These are phyloP conservation scores for Schwanniomyces occidentalis DNA, from an alignment of 805 yeast species.

Conservation along the genomic window DNA sequence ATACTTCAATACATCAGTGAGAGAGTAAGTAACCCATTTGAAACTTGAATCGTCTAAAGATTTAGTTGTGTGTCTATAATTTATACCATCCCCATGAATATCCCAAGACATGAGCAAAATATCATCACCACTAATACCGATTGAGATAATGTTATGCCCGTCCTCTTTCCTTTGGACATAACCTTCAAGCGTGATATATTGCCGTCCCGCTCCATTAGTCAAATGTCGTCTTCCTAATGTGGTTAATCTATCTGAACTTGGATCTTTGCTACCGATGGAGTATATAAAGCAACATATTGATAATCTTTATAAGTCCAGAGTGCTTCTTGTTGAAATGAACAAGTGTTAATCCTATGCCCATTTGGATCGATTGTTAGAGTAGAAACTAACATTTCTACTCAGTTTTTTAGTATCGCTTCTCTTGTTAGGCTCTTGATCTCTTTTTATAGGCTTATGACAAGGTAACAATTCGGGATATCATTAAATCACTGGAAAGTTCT, in stretches of 20 bases:
- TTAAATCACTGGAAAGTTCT: too few species aligned
- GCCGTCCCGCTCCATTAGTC: conserved; percentile 8
- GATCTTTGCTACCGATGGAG: conserved; percentile 6
- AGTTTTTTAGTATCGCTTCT: too few species aligned
- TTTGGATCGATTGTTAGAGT: conserved; percentile 10
- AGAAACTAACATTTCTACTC: too few species aligned
- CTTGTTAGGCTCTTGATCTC: too few species aligned
- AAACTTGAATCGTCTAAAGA: conserved; percentile 5
- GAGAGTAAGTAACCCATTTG: conserved; percentile 5
- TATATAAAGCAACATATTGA: conserved; percentile 12
- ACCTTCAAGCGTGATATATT: conserved; percentile 12
- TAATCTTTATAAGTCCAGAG: conserved; percentile 11
- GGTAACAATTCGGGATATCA: too few species aligned
- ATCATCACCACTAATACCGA: conserved; percentile 22
- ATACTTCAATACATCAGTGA: conserved; percentile 1
- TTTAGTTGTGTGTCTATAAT: conserved; percentile 12
- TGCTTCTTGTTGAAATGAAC: conserved; percentile 20
- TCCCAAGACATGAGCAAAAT: conserved; percentile 19
- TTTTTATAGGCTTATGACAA: too few species aligned
- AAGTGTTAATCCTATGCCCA: conserved; percentile 17
- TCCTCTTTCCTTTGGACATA: conserved; percentile 16
- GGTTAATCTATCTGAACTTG: conserved; percentile 8
- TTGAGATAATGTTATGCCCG: conserved; percentile 18
- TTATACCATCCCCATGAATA: conserved; percentile 17
- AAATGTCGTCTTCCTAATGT: conserved; percentile 13